A percentile compares a stretch with the other conserved stretches of the same genome.
Evolutionary conservation across 1,284 basidiomycete species (phyloP).

Genomic region (Naganishia sp.): DNA sequence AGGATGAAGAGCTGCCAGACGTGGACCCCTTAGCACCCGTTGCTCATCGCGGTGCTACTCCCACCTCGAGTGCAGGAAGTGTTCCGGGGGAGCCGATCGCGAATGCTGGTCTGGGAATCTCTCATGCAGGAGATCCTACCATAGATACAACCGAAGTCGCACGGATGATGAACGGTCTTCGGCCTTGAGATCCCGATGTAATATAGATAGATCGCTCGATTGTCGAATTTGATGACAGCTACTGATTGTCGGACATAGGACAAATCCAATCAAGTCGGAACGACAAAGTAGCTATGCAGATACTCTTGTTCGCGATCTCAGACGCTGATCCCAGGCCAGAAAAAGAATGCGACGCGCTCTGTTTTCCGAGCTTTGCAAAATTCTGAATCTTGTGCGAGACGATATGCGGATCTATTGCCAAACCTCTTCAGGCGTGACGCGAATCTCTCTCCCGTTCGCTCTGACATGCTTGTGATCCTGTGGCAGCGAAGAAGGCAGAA

Average conservation of each 20-base stretch:
- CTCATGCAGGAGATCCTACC: neutral
- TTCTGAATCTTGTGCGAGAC: neutral
- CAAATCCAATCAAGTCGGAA: no score
- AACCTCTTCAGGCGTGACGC: conserved; percentile 51
- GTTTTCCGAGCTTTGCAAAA: no score
- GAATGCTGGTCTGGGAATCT: neutral
- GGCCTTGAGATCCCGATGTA: conserved; percentile 14
- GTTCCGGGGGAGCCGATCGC: neutral
- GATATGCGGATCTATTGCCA: conserved; percentile 5
- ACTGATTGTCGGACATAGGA: no score
- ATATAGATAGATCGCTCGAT: neutral
- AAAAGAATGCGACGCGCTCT: neutral
- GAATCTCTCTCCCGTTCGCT: conserved; percentile 49
- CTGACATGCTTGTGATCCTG: conserved; percentile 46
- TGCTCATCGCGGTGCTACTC: neutral
- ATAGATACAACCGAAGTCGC: conserved; percentile 17
- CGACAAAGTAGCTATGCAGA: no score
- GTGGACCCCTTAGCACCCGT: conserved; percentile 4
- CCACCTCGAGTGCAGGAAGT: neutral
- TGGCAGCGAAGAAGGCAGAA: neutral
- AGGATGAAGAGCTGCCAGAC: conserved; percentile 7
- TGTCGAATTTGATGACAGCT: no score
- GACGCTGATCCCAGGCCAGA: no score
- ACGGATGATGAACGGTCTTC: conserved; percentile 18
- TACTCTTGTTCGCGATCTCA: no score